Evolutionary conservation across 2,329 filamentous ascomycete species (phyloP).

Genomic region (Botrytis hyacinthi): DNA sequence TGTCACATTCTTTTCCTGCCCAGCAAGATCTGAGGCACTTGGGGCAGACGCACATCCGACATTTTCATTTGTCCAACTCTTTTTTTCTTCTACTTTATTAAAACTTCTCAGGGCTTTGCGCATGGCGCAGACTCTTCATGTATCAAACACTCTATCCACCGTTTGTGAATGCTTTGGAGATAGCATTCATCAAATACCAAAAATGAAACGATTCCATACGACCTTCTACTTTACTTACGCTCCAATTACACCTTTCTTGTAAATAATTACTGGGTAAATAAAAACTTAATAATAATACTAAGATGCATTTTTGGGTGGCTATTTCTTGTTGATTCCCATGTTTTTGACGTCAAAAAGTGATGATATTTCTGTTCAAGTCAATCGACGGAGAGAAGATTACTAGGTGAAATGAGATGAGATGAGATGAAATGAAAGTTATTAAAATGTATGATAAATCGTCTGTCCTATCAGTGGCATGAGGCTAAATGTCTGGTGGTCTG

Average conservation of each 20-base stretch:
- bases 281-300: conserved; percentile 21
- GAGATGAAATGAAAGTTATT: background rate
- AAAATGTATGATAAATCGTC: background rate
- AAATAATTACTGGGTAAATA: conserved; percentile 24
- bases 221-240: conserved; percentile 12
- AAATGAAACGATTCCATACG: conserved; percentile 24
- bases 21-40: conserved; percentile 21
- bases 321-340: background rate
- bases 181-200: conserved; percentile 22
- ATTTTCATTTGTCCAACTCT: conserved; percentile 37
- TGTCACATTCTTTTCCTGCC: conserved; percentile 24
- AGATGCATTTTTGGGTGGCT: conserved; percentile 2
- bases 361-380: background rate
- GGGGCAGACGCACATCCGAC: conserved; percentile 20
- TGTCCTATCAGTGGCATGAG: conserved; percentile 9
- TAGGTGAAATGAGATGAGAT: background rate
- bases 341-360: background rate
- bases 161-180: conserved; percentile 21
- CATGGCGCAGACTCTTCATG: conserved; percentile 28
- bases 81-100: conserved; percentile 22
- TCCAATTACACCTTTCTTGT: conserved; percentile 19
- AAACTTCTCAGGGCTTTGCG: conserved; percentile 26
- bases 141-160: conserved; percentile 32
- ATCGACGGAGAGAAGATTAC: background rate
- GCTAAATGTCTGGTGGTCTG: conserved; percentile 3